A percentile compares a stretch with the other conserved stretches of the same genome.
These are phyloP conservation scores for Ophiostoma angusticollis DNA, from an alignment of 2,329 filamentous ascomycete genomes.

Conservation along the genomic window DNA sequence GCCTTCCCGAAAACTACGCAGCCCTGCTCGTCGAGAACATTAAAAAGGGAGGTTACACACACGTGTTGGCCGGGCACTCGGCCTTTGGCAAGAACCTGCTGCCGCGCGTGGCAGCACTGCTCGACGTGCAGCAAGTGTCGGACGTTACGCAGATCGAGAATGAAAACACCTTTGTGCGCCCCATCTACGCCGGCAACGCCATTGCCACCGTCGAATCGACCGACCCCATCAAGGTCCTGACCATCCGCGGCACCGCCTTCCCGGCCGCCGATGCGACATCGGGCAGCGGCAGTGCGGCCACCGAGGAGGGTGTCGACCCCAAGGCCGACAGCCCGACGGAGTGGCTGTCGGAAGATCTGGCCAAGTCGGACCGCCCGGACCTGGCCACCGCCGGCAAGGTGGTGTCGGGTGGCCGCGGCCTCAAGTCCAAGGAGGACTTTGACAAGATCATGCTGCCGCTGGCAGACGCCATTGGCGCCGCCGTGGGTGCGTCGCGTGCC, in stretches of 20 bases:
- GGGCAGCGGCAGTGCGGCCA: conserved; percentile 49
- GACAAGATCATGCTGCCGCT: conserved; percentile 84
- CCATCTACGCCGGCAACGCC: conserved; percentile 95
- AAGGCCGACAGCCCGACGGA: conserved; percentile 61
- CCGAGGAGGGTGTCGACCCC: conserved; percentile 72
- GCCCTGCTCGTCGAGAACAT: conserved; percentile 90
- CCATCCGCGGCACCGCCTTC: conserved; percentile 88
- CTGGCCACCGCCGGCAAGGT: conserved; percentile 79
- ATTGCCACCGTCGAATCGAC: conserved; percentile 90
- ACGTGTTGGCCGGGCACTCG: conserved; percentile 80
- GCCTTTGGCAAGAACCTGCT: conserved; percentile 94
- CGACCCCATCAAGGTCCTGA: conserved; percentile 78
- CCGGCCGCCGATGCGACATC: conserved; percentile 52
- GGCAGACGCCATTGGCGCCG: conserved; percentile 86
- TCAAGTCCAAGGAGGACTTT: conserved; percentile 98
- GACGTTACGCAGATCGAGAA: conserved; percentile 78
- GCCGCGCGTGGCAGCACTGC: conserved; percentile 77
- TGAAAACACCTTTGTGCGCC: conserved; percentile 89
- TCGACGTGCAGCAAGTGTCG: conserved; percentile 87
- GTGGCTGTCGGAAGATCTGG: conserved; percentile 88
- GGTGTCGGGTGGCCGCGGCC: conserved; percentile 82
- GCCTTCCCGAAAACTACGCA: conserved; percentile 88
- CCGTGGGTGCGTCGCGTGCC: conserved; percentile 85
- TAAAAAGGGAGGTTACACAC: conserved; percentile 87
- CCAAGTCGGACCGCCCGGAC: conserved; percentile 88